A percentile compares a stretch with the other conserved stretches of the same genome.
phyloP scores from a whole-genome alignment of 208 protist species.

The Crithidia mellificae region DNA sequence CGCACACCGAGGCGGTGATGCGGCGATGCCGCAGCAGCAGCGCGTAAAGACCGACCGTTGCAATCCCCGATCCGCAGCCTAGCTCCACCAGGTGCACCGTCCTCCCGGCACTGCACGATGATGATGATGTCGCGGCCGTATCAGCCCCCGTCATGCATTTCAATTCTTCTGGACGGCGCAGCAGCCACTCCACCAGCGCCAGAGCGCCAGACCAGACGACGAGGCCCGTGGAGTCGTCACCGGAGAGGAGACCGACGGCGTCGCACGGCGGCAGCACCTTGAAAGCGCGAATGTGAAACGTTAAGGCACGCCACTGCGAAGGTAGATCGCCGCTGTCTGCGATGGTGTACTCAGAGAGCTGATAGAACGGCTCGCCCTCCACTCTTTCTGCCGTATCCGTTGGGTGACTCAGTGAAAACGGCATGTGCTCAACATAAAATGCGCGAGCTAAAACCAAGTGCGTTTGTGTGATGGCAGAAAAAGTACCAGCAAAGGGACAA shows the following conservation, averaged over 20 bases:
- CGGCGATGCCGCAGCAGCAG: not conserved
- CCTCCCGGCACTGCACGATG: too few relatives aligned
- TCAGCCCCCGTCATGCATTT: too few relatives aligned
- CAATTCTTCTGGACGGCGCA: slow-evolving; percentile 1
- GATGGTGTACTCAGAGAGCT: slow-evolving; percentile 24
- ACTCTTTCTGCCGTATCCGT: slow-evolving; percentile 28
- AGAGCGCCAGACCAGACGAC: slow-evolving; percentile 45
- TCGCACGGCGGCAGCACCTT: slow-evolving; percentile 37
- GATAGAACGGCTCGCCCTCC: slow-evolving; percentile 45
- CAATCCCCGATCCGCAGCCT: slow-evolving; percentile 38
- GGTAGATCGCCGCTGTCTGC: not conserved
- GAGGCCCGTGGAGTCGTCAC: slow-evolving; percentile 41
- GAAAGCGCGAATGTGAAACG: slow-evolving; percentile 38
- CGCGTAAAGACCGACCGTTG: slow-evolving; percentile 32
- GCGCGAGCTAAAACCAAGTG: not conserved
- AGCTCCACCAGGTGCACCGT: slow-evolving; percentile 34
- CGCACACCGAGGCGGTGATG: not conserved
- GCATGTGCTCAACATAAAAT: slow-evolving; percentile 36
- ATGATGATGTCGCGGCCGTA: too few relatives aligned
- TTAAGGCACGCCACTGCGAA: slow-evolving; percentile 11
- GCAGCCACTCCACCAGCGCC: slow-evolving; percentile 43
- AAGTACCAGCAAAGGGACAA: not conserved
- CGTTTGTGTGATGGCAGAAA: too few relatives aligned
- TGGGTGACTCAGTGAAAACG: slow-evolving; percentile 34
- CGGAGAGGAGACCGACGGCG: slow-evolving; percentile 36